Evolutionary conservation across 805 yeast species (phyloP).

Genomic region (Kazachstania martiniae): DNA sequence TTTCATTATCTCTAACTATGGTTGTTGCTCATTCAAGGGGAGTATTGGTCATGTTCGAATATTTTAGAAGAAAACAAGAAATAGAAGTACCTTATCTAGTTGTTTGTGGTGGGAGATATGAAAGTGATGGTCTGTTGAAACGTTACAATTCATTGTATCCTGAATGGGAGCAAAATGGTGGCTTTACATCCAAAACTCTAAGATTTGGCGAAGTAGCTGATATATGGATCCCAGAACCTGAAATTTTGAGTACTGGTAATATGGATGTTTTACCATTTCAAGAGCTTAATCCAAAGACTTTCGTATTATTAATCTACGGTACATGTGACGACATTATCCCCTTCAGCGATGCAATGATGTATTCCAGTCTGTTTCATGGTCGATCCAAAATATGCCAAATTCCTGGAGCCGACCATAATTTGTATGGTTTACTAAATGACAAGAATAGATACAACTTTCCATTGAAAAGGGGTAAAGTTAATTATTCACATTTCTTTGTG

Average conservation of each 20-base stretch:
- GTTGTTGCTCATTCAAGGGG: slow-evolving; percentile 79
- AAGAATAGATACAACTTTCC: slow-evolving; percentile 34
- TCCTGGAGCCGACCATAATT: slow-evolving; percentile 73
- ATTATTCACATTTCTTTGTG: slow-evolving; percentile 29
- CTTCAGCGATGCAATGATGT: slow-evolving; percentile 45
- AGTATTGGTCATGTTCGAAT: slow-evolving; percentile 58
- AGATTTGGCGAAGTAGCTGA: slow-evolving; percentile 40
- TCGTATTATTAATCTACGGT: slow-evolving; percentile 65
- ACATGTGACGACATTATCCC: slow-evolving; percentile 57
- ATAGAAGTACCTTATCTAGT: slow-evolving; percentile 50
- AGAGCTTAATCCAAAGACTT: slow-evolving; percentile 34
- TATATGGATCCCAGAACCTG: slow-evolving; percentile 37
- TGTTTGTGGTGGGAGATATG: slow-evolving; percentile 65
- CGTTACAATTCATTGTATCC: slow-evolving; percentile 29
- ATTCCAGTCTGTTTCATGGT: slow-evolving; percentile 42
- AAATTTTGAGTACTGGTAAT: slow-evolving; percentile 38
- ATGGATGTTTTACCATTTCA: slow-evolving; percentile 36
- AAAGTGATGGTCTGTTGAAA: slow-evolving; percentile 36
- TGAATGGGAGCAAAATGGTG: slow-evolving; percentile 32
- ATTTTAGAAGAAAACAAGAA: slow-evolving; percentile 36
- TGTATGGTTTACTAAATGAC: slow-evolving; percentile 41
- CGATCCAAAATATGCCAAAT: slow-evolving; percentile 51
- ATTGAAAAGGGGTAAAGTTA: slow-evolving; percentile 36
- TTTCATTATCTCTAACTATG: slow-evolving; percentile 37
- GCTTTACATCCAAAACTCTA: slow-evolving; percentile 32